A percentile compares a stretch with the other conserved stretches of the same genome.
Conservation (phyloP, 1,139 yeast species). For the Citeromyces siamensis region DNA sequence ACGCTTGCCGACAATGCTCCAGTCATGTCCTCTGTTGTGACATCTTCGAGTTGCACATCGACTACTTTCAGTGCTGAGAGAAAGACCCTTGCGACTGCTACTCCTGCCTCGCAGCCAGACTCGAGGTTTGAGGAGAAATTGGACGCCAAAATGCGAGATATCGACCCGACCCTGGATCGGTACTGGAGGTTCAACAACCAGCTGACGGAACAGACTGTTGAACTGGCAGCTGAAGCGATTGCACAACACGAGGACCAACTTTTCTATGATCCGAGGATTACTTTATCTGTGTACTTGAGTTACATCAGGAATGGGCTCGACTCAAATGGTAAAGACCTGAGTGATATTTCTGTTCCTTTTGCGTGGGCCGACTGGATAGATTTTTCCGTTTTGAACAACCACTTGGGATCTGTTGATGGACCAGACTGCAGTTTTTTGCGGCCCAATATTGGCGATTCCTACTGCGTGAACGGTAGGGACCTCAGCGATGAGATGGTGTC, state of each 20-base stretch:
- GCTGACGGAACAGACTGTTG: neutral
- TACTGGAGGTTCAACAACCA: slow-evolving; percentile 1
- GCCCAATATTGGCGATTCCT: neutral
- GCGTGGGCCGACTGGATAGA: slow-evolving; percentile 52
- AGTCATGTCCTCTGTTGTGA: neutral
- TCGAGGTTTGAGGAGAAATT: neutral
- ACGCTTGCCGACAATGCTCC: neutral
- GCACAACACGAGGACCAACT: slow-evolving; percentile 9
- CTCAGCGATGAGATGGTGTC: neutral
- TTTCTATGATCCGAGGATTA: slow-evolving; percentile 27
- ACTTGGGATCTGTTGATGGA: slow-evolving; percentile 19
- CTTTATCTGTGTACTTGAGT: slow-evolving; percentile 23
- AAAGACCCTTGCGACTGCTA: neutral
- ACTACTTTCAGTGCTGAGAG: neutral
- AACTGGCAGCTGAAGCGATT: neutral
- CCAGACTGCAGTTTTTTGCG: neutral
- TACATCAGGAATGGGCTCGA: slow-evolving; percentile 13
- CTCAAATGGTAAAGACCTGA: slow-evolving; percentile 6
- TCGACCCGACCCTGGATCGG: neutral
- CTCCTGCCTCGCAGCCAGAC: too few species aligned
- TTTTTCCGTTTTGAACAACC: slow-evolving; percentile 27
- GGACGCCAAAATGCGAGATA: neutral
- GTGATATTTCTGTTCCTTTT: slow-evolving; percentile 23
- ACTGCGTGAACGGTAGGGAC: neutral
- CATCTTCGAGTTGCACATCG: neutral